Conservation (phyloP, 2,329 filamentous ascomycete genomes). For the Aureobasidium sp. region DNA sequence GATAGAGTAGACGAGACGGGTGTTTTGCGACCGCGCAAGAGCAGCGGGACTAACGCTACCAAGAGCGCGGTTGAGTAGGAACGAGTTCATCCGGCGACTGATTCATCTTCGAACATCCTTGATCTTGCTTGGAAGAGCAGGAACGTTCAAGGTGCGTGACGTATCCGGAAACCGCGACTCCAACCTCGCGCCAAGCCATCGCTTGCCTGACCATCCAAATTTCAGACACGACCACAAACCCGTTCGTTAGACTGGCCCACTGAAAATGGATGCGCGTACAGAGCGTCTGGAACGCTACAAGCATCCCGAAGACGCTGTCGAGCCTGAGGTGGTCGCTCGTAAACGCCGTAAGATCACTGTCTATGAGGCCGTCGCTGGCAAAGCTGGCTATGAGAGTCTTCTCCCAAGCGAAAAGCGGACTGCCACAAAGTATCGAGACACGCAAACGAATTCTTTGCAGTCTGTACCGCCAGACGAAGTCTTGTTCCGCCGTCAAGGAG, state of each 20-base stretch:
- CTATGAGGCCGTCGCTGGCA: conserved; percentile 24
- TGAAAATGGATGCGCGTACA: neutral
- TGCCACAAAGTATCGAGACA: conserved; percentile 25
- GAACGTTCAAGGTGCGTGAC: neutral
- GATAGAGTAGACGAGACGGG: conserved; percentile 61
- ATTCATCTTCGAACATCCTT: neutral
- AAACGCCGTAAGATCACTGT: conserved; percentile 12
- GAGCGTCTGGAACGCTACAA: conserved; percentile 4
- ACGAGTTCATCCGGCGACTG: conserved; percentile 57
- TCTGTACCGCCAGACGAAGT: conserved; percentile 61
- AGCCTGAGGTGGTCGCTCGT: neutral
- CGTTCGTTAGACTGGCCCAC: too few relatives aligned
- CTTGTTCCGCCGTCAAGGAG: conserved; percentile 58
- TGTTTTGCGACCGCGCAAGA: conserved; percentile 59
- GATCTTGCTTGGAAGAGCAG: neutral
- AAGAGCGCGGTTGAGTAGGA: conserved; percentile 67
- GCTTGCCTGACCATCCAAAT: neutral
- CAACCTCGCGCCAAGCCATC: neutral
- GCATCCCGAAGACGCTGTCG: neutral
- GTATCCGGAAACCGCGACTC: neutral
- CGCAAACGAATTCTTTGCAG: conserved; percentile 24
- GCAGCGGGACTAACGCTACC: conserved; percentile 58
- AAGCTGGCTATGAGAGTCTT: conserved; percentile 41
- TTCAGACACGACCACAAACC: neutral
- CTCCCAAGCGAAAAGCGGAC: conserved; percentile 30